Conservation (phyloP, 257 asterid genomes). For the Fraxinus excelsior region DNA sequence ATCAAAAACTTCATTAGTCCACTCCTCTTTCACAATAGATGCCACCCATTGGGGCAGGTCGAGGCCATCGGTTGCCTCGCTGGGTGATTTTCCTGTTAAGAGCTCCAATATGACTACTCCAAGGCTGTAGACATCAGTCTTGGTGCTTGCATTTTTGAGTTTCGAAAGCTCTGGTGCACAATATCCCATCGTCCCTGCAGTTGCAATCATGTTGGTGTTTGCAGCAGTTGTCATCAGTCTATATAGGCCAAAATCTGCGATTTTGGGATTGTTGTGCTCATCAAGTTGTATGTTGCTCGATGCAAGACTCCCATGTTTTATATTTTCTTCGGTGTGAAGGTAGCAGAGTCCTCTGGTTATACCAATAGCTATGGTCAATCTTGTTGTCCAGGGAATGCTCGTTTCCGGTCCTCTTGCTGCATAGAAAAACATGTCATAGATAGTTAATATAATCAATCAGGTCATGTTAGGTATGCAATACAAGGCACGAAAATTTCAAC, state of each 20-base stretch:
- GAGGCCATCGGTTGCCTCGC: constrained; percentile 80
- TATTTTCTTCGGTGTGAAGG: constrained; percentile 63
- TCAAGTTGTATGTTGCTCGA: constrained; percentile 75
- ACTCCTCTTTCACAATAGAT: constrained; percentile 83
- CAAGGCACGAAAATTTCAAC: not conserved
- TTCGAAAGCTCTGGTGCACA: constrained; percentile 88
- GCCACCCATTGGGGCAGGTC: constrained; percentile 94
- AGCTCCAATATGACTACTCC: constrained; percentile 91
- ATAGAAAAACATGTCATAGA: not conserved
- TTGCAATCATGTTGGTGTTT: constrained; percentile 46
- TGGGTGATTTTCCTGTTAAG: constrained; percentile 84
- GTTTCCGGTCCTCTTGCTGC: constrained; percentile 55
- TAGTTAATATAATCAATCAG: not conserved
- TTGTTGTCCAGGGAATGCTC: constrained; percentile 66
- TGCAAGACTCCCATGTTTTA: constrained; percentile 58
- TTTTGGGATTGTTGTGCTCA: constrained; percentile 60
- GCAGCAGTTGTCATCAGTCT: constrained; percentile 47
- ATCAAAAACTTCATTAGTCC: constrained; percentile 92
- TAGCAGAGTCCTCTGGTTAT: constrained; percentile 65
- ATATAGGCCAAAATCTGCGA: constrained; percentile 56
- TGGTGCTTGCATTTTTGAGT: constrained; percentile 62
- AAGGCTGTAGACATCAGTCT: constrained; percentile 76
- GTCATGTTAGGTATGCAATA: not conserved
- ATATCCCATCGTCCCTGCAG: constrained; percentile 61
- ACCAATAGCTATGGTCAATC: constrained; percentile 72